Evolutionary conservation across 495 filamentous ascomycete species (phyloP).

Genomic region (Coniosporium apollinis): DNA sequence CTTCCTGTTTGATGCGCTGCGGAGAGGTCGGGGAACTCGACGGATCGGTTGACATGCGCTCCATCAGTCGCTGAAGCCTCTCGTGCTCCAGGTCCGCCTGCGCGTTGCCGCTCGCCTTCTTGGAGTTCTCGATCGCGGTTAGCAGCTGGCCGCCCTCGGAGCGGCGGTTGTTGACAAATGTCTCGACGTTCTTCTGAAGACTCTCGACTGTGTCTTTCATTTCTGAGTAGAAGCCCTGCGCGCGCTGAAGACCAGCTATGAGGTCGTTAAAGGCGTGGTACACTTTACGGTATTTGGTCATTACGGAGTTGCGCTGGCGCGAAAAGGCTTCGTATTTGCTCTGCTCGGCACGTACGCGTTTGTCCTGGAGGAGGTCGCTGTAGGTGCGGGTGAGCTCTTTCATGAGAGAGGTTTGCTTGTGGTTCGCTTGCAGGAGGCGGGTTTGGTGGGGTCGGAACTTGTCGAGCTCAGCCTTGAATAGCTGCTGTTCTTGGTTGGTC

Average conservation of each 20-base stretch:
- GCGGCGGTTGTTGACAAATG: slow-evolving; percentile 85
- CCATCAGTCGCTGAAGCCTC: slow-evolving; percentile 78
- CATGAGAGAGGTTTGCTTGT: slow-evolving; percentile 86
- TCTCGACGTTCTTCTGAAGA: slow-evolving; percentile 90
- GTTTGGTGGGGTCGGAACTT: slow-evolving; percentile 93
- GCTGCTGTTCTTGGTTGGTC: slow-evolving; percentile 67
- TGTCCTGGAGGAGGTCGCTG: slow-evolving; percentile 79
- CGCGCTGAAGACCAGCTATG: slow-evolving; percentile 66
- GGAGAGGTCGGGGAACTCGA: slow-evolving; percentile 27
- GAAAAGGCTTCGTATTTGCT: slow-evolving; percentile 84
- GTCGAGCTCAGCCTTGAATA: slow-evolving; percentile 88
- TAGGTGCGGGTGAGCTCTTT: slow-evolving; percentile 87
- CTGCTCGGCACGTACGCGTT: slow-evolving; percentile 82
- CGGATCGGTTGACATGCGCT: slow-evolving; percentile 74
- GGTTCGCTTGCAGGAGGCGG: slow-evolving; percentile 73
- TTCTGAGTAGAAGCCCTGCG: slow-evolving; percentile 83
- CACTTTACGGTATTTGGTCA: slow-evolving; percentile 77
- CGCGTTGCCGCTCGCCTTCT: slow-evolving; percentile 44
- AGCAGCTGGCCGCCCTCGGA: slow-evolving; percentile 84
- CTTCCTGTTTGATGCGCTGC: slow-evolving; percentile 15
- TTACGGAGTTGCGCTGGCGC: slow-evolving; percentile 60
- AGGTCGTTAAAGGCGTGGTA: slow-evolving; percentile 88
- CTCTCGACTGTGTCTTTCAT: slow-evolving; percentile 93
- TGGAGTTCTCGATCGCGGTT: slow-evolving; percentile 68
- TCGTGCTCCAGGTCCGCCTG: slow-evolving; percentile 78